Percentiles rank a stretch among this genome's conserved stretches.
phyloP scores from a whole-genome alignment of 768 basidiomycete genomes.

The Boletus sp. region DNA sequence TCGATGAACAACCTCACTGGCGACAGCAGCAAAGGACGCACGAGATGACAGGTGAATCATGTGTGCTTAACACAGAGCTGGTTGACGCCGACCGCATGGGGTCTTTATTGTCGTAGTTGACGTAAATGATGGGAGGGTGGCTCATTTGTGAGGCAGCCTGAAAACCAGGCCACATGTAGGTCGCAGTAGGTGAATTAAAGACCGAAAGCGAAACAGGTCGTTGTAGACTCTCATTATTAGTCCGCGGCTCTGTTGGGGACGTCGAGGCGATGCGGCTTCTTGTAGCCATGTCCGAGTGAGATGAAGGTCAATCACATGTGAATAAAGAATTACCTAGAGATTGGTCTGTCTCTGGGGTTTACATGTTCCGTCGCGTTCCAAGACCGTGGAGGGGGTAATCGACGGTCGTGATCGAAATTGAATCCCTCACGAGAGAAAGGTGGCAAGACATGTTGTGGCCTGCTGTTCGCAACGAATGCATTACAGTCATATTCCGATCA shows the following conservation, averaged over 20 bases:
- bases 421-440: conserved; percentile 30
- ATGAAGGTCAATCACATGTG: conserved; percentile 3
- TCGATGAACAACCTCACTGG: conserved; percentile 14
- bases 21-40: conserved; percentile 23
- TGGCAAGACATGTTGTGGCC: conserved; percentile 34
- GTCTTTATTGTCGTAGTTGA: conserved; percentile 32
- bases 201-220: conserved; percentile 38
- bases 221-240: conserved; percentile 25
- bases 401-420: conserved; percentile 33
- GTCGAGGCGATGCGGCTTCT: conserved; percentile 23
- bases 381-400: conserved; percentile 31
- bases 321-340: conserved; percentile 24
- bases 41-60: conserved; percentile 30
- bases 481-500: conserved; percentile 26
- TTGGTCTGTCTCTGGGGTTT: conserved; percentile 21
- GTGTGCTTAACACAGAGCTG: conserved; percentile 27
- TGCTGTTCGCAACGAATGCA: conserved; percentile 28
- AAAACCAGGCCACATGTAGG: conserved; percentile 48
- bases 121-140: conserved; percentile 39
- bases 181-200: conserved; percentile 43
- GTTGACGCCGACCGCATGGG: conserved; percentile 32
- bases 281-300: conserved; percentile 20
- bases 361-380: conserved; percentile 25
- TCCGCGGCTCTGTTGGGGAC: conserved; percentile 18
- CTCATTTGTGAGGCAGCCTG: conserved; percentile 43